Evolutionary conservation across 176 grass and related monocot genomes (phyloP).

Genomic region (barley (Hordeum vulgare)): DNA sequence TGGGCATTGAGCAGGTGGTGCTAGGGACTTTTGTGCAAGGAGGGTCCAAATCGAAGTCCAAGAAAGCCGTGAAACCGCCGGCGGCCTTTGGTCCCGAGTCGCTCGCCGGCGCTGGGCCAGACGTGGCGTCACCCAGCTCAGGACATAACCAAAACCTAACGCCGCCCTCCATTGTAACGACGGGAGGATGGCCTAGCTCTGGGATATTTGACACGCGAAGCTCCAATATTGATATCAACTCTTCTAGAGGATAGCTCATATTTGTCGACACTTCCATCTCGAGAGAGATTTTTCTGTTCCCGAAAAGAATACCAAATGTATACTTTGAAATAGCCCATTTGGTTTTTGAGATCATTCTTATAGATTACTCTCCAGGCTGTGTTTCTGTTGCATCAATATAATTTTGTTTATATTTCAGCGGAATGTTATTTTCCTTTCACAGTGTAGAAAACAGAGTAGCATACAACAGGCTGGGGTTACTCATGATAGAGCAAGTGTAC

Average conservation of each 20-base stretch:
- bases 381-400: background rate
- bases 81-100: constrained; percentile 30
- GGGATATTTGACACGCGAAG: constrained; percentile 52
- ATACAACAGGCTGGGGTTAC: background rate
- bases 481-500: background rate
- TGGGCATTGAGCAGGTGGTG: constrained; percentile 40
- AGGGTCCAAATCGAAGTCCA: constrained; percentile 48
- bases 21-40: constrained; percentile 64
- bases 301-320: constrained; percentile 6
- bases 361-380: constrained; percentile 16
- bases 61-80: constrained; percentile 42
- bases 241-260: constrained; percentile 66
- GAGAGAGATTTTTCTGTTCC: constrained; percentile 16
- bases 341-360: constrained; percentile 35
- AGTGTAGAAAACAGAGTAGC: background rate
- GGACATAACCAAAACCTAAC: constrained; percentile 64
- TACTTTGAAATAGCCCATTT: constrained; percentile 41
- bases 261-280: constrained; percentile 28
- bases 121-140: constrained; percentile 22
- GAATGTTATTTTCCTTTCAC: background rate
- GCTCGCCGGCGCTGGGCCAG: constrained; percentile 10
- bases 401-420: background rate
- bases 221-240: constrained; percentile 82
- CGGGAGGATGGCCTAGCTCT: constrained; percentile 52
- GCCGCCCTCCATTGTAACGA: constrained; percentile 13